A percentile compares a stretch with the other conserved stretches of the same genome.
phyloP scores from a whole-genome alignment of 306 rosid species.

The Ormosia emarginata region DNA sequence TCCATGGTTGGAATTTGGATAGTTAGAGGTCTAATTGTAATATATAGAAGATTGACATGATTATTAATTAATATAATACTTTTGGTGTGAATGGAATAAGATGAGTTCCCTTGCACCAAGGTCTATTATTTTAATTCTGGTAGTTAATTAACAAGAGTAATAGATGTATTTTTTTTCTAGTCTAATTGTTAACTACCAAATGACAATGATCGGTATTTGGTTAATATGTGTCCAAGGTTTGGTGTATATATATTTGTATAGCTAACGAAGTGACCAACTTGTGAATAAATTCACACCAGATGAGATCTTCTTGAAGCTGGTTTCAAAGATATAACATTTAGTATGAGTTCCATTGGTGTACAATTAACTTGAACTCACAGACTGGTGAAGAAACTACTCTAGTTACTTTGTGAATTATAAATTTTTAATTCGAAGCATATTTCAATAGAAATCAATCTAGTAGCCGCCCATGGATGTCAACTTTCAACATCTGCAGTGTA shows the following conservation, averaged over 20 bases:
- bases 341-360: neutral
- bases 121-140: neutral
- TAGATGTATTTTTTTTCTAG: neutral
- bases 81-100: conserved; percentile 37
- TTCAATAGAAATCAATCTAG: neutral
- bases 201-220: neutral
- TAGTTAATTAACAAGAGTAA: neutral
- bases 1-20: conserved; percentile 2
- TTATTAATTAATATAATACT: neutral
- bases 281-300: neutral
- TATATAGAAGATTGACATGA: conserved; percentile 25
- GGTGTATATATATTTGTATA: neutral
- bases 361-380: neutral
- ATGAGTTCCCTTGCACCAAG: neutral
- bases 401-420: neutral
- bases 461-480: neutral
- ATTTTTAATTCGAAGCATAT: neutral
- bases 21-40: neutral
- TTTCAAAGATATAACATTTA: neutral
- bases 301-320: too few relatives aligned
- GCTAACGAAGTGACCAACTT: neutral
- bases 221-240: neutral
- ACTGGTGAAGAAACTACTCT: neutral
- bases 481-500: neutral
- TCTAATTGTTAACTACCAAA: neutral